Evolutionary conservation across 1,139 yeast genomes (phyloP).

Genomic region (Debaryomyces sp.): DNA sequence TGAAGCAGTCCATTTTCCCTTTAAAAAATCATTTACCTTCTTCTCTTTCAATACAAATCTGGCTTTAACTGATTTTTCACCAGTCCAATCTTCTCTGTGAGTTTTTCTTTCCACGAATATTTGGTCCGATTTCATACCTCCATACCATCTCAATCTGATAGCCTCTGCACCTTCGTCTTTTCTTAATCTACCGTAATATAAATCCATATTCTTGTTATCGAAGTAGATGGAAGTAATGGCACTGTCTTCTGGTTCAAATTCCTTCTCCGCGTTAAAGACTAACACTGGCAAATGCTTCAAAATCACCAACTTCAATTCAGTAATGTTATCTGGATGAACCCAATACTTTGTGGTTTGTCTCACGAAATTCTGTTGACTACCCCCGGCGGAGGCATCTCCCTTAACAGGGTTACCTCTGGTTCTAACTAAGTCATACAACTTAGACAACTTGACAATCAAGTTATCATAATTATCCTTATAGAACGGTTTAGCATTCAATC

Average conservation of each 20-base stretch:
- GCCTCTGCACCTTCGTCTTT: slow-evolving; percentile 99
- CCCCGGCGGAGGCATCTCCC: slow-evolving; percentile 97
- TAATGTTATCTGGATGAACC: slow-evolving; percentile 98
- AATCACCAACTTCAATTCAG: slow-evolving; percentile 91
- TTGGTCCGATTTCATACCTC: slow-evolving; percentile 92
- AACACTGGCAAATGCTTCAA: slow-evolving; percentile 94
- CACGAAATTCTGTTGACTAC: slow-evolving; percentile 95
- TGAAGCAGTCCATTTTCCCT: slow-evolving; percentile 81
- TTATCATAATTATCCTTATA: slow-evolving; percentile 93
- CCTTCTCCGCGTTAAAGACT: slow-evolving; percentile 95
- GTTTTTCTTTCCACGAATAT: slow-evolving; percentile 97
- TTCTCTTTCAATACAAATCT: slow-evolving; percentile 91
- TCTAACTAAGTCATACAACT: slow-evolving; percentile 87
- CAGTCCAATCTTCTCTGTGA: slow-evolving; percentile 99
- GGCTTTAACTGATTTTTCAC: slow-evolving; percentile 97
- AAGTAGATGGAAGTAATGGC: slow-evolving; percentile 96
- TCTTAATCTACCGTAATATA: slow-evolving; percentile 90
- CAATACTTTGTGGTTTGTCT: slow-evolving; percentile 98
- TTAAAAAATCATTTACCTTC: slow-evolving; percentile 79
- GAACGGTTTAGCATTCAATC: slow-evolving; percentile 91
- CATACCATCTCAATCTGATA: slow-evolving; percentile 97
- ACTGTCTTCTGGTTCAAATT: slow-evolving; percentile 89
- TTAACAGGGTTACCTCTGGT: slow-evolving; percentile 93
- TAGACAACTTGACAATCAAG: slow-evolving; percentile 85
- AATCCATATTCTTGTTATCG: slow-evolving; percentile 85